These are phyloP conservation scores for Phytophthora ohioensis DNA, from an alignment of 352 stramenopile genomes.

Conservation along the genomic window DNA sequence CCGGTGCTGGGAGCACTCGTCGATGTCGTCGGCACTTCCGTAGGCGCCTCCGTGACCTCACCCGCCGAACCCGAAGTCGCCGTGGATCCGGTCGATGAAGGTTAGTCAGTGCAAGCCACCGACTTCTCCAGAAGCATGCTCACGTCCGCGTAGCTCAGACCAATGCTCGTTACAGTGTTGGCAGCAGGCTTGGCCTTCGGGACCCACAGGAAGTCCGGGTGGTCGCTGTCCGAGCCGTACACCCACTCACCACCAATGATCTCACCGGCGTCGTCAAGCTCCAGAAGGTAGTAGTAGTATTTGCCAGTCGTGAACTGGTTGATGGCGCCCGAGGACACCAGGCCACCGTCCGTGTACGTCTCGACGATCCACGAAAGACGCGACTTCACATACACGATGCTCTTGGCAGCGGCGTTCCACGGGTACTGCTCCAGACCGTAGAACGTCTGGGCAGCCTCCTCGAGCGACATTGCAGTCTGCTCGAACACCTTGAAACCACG, in stretches of 20 bases:
- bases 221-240: slow-evolving; percentile 39
- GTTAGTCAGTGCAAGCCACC: slow-evolving; percentile 25
- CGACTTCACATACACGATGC: slow-evolving; percentile 52
- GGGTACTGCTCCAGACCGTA: slow-evolving; percentile 52
- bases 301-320: slow-evolving; percentile 31
- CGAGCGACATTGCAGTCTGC: slow-evolving; percentile 41
- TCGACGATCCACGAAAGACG: slow-evolving; percentile 56
- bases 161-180: slow-evolving; percentile 26
- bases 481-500: slow-evolving; percentile 55
- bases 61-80: slow-evolving; percentile 19
- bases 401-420: slow-evolving; percentile 53
- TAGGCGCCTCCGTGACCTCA: slow-evolving; percentile 10
- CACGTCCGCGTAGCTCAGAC: slow-evolving; percentile 40
- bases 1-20: slow-evolving; percentile 18
- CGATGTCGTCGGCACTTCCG: slow-evolving; percentile 9
- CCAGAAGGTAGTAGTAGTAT: slow-evolving; percentile 56
- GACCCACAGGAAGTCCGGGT: slow-evolving; percentile 60
- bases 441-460: slow-evolving; percentile 40
- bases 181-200: slow-evolving; percentile 34
- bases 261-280: slow-evolving; percentile 42
- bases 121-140: slow-evolving; percentile 39
- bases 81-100: neutral
- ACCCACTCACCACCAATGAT: slow-evolving; percentile 61
- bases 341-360: slow-evolving; percentile 42
- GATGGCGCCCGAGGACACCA: slow-evolving; percentile 34